phyloP scores from a whole-genome alignment of 1,284 basidiomycete species.

The Prillingera fragicola region DNA sequence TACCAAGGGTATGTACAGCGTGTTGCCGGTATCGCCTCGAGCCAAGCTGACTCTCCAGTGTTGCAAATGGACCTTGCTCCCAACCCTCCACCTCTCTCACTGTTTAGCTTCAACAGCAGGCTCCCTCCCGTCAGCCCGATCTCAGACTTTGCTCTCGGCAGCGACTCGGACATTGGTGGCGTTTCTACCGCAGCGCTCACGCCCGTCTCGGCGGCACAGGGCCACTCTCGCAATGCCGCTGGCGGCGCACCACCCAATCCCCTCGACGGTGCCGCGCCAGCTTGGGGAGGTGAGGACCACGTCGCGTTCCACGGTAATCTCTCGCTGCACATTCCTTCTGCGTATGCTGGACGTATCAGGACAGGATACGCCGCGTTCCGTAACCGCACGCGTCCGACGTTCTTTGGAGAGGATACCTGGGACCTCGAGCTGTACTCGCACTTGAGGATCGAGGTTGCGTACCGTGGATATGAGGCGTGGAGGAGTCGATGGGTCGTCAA shows the following conservation, averaged over 20 bases:
- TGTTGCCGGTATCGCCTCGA: neutral
- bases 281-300: constrained; percentile 20
- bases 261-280: neutral
- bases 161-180: constrained; percentile 45
- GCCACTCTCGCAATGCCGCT: too few species aligned
- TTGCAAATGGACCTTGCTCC: constrained; percentile 31
- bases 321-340: constrained; percentile 39
- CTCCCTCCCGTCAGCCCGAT: constrained; percentile 16
- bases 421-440: constrained; percentile 50
- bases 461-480: constrained; percentile 44
- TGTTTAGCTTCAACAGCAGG: constrained; percentile 31
- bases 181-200: constrained; percentile 32
- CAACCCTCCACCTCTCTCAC: constrained; percentile 21
- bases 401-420: constrained; percentile 51
- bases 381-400: constrained; percentile 48
- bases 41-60: constrained; percentile 21
- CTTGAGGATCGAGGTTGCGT: constrained; percentile 48
- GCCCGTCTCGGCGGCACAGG: constrained; percentile 18
- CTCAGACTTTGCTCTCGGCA: constrained; percentile 31
- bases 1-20: constrained; percentile 26
- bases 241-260: too few species aligned
- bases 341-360: constrained; percentile 40
- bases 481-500: constrained; percentile 51
- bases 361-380: constrained; percentile 53
- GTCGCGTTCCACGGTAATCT: constrained; percentile 40